Evolutionary conservation across 768 basidiomycete genomes (phyloP).

Genomic region (Collybia mongolica): DNA sequence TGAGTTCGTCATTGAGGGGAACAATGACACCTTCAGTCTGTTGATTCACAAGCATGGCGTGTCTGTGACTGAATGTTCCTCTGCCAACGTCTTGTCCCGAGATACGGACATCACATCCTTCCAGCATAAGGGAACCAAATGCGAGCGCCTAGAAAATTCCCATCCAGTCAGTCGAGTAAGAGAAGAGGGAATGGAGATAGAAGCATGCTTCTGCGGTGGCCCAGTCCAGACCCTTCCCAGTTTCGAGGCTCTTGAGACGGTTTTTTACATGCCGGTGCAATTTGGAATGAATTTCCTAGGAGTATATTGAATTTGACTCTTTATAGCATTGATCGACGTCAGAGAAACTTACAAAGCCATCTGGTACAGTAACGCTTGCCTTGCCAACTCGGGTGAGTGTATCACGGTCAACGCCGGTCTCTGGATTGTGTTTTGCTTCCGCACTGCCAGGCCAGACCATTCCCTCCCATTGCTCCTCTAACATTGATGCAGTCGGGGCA

Average conservation of each 20-base stretch:
- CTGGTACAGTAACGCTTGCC: conserved; percentile 62
- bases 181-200: neutral
- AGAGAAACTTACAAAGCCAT: conserved; percentile 57
- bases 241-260: conserved; percentile 67
- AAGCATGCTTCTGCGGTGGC: conserved; percentile 78
- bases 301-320: no score
- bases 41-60: conserved; percentile 93
- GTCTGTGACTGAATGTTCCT: conserved; percentile 87
- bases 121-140: conserved; percentile 81
- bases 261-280: conserved; percentile 78
- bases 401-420: conserved; percentile 62
- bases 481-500: conserved; percentile 49
- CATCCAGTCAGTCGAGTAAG: no score
- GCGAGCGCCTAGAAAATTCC: conserved; percentile 68
- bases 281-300: conserved; percentile 76
- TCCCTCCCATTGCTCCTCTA: conserved; percentile 67
- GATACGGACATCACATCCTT: conserved; percentile 82
- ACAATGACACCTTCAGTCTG: conserved; percentile 76
- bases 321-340: no score
- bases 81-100: conserved; percentile 93
- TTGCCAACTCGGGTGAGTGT: conserved; percentile 58
- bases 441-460: conserved; percentile 62
- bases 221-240: conserved; percentile 79
- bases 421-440: conserved; percentile 52
- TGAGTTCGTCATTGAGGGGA: conserved; percentile 73